A percentile compares a stretch with the other conserved stretches of the same genome.
Conservation (phyloP, 805 yeast species). For the Candida dajiaensis region DNA sequence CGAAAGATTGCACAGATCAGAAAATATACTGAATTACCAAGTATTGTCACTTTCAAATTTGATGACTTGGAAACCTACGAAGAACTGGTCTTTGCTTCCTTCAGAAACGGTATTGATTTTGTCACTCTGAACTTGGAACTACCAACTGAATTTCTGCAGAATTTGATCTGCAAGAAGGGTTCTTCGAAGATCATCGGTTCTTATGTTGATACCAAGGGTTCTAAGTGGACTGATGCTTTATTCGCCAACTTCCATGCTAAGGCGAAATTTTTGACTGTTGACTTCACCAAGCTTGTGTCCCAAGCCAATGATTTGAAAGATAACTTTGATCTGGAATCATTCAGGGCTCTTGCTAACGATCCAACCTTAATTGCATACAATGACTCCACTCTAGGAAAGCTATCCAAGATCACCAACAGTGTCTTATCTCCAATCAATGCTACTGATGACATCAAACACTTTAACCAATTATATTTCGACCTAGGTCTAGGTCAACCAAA, state of each 20-base stretch:
- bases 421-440: slow-evolving; percentile 77
- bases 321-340: slow-evolving; percentile 64
- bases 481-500: slow-evolving; percentile 59
- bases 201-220: slow-evolving; percentile 47
- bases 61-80: slow-evolving; percentile 37
- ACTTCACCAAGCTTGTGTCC: slow-evolving; percentile 80
- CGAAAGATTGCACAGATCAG: slow-evolving; percentile 70
- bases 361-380: slow-evolving; percentile 79
- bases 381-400: slow-evolving; percentile 68
- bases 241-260: slow-evolving; percentile 63
- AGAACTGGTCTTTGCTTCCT: slow-evolving; percentile 51
- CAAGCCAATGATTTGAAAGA: slow-evolving; percentile 59
- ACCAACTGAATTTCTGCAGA: slow-evolving; percentile 49
- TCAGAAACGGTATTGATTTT: slow-evolving; percentile 73
- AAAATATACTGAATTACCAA: slow-evolving; percentile 59
- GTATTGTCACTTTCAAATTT: slow-evolving; percentile 76
- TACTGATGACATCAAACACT: slow-evolving; percentile 59
- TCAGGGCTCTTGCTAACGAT: slow-evolving; percentile 48
- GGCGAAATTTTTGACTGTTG: slow-evolving; percentile 61
- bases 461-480: slow-evolving; percentile 48
- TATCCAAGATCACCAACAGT: slow-evolving; percentile 72
- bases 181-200: slow-evolving; percentile 76
- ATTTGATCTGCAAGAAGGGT: slow-evolving; percentile 46
- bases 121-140: slow-evolving; percentile 75
- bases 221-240: slow-evolving; percentile 19